Base-by-base conservation (phyloP, 768 basidiomycete genomes). In the Fibroporia radiculosa region DNA sequence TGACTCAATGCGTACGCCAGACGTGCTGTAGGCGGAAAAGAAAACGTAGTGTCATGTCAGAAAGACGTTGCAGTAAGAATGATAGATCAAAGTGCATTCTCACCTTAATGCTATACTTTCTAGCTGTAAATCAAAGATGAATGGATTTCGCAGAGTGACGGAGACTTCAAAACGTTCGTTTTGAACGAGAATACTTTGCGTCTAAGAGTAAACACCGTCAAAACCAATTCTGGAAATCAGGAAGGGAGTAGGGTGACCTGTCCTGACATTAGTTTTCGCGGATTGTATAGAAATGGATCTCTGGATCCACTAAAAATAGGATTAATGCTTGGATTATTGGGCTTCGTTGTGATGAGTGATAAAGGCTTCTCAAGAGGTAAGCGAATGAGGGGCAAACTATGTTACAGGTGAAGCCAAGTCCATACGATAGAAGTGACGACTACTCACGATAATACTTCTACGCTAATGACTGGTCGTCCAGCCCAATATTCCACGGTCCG, bases 221-320 rank as follows among this genome's bases (percentile, higher is more conserved):
- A 24, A 23, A 39, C 18, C 4, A 7, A 35, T 16, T 3, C n/a
- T 23, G 16, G 20, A 29, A 5, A n/a, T 28, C 18, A 11, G 37
- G 19, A 6, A 19, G 4, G 4, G 45, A 32, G 41, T 35, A 4
- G 6, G 23, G 70, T 56, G 33, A 88, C 85, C 71, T 81, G 80
- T 13, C 70, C 70, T 24, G 71, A 66, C 32, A 68, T 62, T 6
- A 74, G 63, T 57, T 75, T 80, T 46, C 93, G 71, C 2, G 95
- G 95, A 60, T 97, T 93, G 61, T 96, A 96, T 46, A 98, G 66
- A 65, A 97, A 97, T 1, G 88, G 84, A 59, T 93, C 86, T 18
- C 73, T 76, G 24, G 70, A 67, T 3, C 80, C 80, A 33, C 71
- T 66, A 3, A 84, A 62, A 38, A 82, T 68, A 2, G 80, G 72